These are phyloP conservation scores for Acorus gramineus DNA, from an alignment of 106 monocot genomes.

Conservation along the genomic window DNA sequence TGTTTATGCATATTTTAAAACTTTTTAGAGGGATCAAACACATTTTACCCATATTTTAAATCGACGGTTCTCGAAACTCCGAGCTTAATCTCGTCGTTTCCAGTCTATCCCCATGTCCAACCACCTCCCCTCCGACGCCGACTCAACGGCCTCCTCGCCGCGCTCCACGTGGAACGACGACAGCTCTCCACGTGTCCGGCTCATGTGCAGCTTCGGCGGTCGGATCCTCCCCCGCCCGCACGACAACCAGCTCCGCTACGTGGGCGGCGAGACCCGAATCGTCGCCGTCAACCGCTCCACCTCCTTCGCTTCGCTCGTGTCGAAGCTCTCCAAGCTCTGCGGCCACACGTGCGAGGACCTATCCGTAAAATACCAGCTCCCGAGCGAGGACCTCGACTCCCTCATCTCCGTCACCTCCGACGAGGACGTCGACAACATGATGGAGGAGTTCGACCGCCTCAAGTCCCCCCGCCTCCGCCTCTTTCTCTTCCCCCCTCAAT, in stretches of 20 bases:
- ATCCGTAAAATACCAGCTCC: constrained; percentile 41
- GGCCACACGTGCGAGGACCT: constrained; percentile 1
- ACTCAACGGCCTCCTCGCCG: constrained; percentile 1
- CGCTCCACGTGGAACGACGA: no score
- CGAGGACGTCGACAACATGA: constrained; percentile 48
- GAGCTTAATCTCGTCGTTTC: no score
- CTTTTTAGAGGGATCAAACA: no score
- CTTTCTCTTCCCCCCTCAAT: constrained; percentile 9
- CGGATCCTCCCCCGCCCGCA: constrained; percentile 55
- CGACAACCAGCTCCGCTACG: constrained; percentile 56
- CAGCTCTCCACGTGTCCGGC: constrained; percentile 20
- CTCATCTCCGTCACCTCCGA: constrained; percentile 49
- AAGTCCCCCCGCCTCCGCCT: constrained; percentile 1
- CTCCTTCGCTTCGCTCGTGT: constrained; percentile 3
- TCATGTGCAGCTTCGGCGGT: constrained; percentile 69
- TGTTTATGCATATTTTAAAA: no score
- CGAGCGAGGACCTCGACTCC: constrained; percentile 45
- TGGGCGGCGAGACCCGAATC: constrained; percentile 52
- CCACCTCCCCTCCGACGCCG: background rate
- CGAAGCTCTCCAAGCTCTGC: constrained; percentile 4
- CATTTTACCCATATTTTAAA: no score
- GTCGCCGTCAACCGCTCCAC: constrained; percentile 20
- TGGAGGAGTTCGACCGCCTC: constrained; percentile 49
- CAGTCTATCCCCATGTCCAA: background rate
- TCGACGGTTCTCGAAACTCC: no score